Base-by-base conservation (phyloP, 371 early-diverging fungal genomes). In the Haplosporangium sp. region DNA sequence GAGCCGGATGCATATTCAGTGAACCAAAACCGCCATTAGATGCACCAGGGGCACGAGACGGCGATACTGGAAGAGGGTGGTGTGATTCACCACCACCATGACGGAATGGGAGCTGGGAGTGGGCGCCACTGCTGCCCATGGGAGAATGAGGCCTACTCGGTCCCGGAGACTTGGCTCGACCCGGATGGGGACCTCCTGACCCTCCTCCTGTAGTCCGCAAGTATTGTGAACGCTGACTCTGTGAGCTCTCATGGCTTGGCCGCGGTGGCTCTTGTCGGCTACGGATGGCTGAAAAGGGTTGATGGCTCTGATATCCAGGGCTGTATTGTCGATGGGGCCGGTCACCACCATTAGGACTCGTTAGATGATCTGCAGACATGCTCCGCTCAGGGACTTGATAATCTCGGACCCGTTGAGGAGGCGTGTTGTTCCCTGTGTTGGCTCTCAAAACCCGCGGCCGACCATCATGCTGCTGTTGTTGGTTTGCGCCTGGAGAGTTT, bases 171-270 rank as follows among this genome's bases (percentile, higher is more conserved):
- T 53, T 63, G 21, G 63, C 46, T 18, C 59, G 36, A 50, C 14
- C 48, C 6, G 45, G 59, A 18, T 63, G 36, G 36, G 55, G 20
- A 12, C 50, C 57, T 5, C 54, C 60, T 21, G 23, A 9, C 16
- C 14, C 51, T 29, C 45, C 50, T 40, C 23, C 45, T 42, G 23
- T 42, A 13, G 45, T 45, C 58, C 54, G 53, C 2, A 54, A 36
- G 43, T 56, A 38, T 0, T 64, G 57, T 2, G 77, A 60, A 2
- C 63, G 47, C 40, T 58, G 60, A 23, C 57, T 71, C 48, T 63
- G 67, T 1, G 77, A 21, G n/a, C 67, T 76, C n/a, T 76, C 77
- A 18, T 76, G 64, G 23, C 77, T 76, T 6, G 77, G 71, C 23
- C 71, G 57, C 3, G 67, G 64, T n/a, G 67, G 60, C 14, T 57